Conservation (phyloP, 2,329 filamentous ascomycete genomes). For the Arthrobotrys sinensis region DNA sequence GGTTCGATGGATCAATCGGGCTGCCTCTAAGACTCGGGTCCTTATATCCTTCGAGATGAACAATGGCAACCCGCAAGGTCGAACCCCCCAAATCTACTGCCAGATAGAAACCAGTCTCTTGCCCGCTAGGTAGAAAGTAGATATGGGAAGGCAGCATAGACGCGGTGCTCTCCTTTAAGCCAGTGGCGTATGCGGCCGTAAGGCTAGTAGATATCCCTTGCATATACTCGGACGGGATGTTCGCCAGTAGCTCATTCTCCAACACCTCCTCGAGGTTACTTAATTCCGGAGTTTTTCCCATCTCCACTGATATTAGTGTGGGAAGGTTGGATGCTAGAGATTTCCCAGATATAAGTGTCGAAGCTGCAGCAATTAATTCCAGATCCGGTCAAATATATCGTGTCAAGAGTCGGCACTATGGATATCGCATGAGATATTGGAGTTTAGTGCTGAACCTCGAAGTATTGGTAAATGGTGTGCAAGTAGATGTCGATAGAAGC, state of each 20-base stretch:
- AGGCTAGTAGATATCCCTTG: constrained; percentile 45
- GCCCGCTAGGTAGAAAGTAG: constrained; percentile 46
- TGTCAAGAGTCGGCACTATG: not conserved
- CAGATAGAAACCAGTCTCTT: constrained; percentile 44
- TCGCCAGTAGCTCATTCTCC: constrained; percentile 30
- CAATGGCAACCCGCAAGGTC: constrained; percentile 76
- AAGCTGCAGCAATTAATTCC: not conserved
- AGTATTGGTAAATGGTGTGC: not conserved
- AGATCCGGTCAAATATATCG: not conserved
- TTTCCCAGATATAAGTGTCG: not conserved
- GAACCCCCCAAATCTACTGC: constrained; percentile 78
- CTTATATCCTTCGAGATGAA: constrained; percentile 73
- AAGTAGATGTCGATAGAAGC: not conserved
- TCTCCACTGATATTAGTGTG: not conserved
- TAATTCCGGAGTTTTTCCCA: constrained; percentile 18
- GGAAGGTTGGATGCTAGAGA: not conserved
- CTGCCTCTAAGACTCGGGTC: constrained; percentile 66
- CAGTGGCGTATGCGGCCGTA: constrained; percentile 30
- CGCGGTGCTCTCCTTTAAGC: constrained; percentile 37
- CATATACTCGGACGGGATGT: constrained; percentile 22
- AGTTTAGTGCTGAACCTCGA: not conserved
- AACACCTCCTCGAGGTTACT: constrained; percentile 14
- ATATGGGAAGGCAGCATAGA: constrained; percentile 59
- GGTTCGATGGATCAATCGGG: not conserved
- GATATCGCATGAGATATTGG: constrained; percentile 6